These are phyloP conservation scores for Jacaranda copaia DNA, from an alignment of 257 asterid genomes.

Conservation along the genomic window DNA sequence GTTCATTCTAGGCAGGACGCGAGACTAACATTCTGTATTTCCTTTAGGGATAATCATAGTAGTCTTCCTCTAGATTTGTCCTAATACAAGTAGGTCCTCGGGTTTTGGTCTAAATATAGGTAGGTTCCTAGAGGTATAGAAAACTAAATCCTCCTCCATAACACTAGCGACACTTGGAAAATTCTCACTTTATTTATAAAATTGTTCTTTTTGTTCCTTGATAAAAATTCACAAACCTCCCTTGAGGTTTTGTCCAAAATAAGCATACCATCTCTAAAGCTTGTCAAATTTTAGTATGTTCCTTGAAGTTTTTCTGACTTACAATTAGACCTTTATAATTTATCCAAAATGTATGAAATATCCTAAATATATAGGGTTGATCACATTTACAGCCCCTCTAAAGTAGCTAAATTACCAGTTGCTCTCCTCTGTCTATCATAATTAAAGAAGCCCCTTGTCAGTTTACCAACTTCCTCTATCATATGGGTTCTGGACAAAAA, in stretches of 20 bases:
- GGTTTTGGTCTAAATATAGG: no score
- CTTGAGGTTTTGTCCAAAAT: background rate
- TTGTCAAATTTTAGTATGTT: background rate
- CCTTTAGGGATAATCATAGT: background rate
- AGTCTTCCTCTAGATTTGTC: no score
- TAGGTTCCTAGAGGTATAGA: no score
- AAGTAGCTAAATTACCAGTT: slow-evolving; percentile 6
- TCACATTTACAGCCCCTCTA: background rate
- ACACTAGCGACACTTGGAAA: background rate
- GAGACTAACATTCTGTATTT: background rate
- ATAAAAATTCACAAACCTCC: background rate
- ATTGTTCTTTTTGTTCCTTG: background rate
- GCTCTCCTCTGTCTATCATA: no score
- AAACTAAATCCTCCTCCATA: background rate
- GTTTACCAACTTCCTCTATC: no score
- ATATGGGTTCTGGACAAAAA: no score
- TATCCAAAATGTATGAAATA: background rate
- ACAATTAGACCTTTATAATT: slow-evolving; percentile 18
- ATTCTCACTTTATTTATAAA: background rate
- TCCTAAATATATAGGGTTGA: background rate
- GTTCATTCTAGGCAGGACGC: slow-evolving; percentile 1
- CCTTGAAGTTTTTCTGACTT: background rate
- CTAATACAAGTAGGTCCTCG: no score
- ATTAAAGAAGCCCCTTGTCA: no score
- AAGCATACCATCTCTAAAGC: background rate